Evolutionary conservation across 2,329 filamentous ascomycete species (phyloP).

Genomic region (Colletotrichum endophyticum): DNA sequence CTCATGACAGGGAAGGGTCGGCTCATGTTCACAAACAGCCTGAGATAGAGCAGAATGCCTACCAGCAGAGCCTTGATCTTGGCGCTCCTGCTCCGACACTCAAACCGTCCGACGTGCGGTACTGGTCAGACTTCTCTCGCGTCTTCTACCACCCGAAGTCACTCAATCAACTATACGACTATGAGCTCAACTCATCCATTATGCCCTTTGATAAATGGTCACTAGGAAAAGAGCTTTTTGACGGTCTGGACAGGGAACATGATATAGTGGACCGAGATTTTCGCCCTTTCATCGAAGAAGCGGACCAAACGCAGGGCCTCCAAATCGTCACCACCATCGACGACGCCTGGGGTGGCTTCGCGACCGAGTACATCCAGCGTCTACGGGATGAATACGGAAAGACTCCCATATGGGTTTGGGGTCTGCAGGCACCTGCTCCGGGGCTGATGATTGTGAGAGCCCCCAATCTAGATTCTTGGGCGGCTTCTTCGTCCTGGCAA

Average conservation of each 20-base stretch:
- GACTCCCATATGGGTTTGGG: constrained; percentile 86
- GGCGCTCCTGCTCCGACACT: constrained; percentile 69
- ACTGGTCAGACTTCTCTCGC: constrained; percentile 95
- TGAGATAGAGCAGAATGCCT: constrained; percentile 72
- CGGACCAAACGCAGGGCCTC: constrained; percentile 88
- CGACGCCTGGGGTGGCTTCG: constrained; percentile 84
- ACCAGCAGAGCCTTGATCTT: constrained; percentile 79
- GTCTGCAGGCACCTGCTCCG: constrained; percentile 66
- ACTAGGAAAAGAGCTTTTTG: constrained; percentile 77
- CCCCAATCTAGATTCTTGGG: not conserved
- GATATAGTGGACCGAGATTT: constrained; percentile 92
- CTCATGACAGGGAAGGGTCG: constrained; percentile 61
- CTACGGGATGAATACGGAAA: constrained; percentile 93
- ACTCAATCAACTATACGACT: constrained; percentile 85
- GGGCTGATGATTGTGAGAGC: not conserved
- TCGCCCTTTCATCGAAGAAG: constrained; percentile 88
- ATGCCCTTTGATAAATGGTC: constrained; percentile 83
- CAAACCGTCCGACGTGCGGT: constrained; percentile 76
- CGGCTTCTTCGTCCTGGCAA: not conserved
- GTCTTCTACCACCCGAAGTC: constrained; percentile 92
- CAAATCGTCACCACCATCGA: constrained; percentile 77
- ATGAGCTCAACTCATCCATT: constrained; percentile 79
- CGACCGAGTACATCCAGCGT: constrained; percentile 74
- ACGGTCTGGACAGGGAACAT: constrained; percentile 75
- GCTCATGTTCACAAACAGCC: constrained; percentile 72